Base-by-base conservation (phyloP, 352 stramenopile genomes). In the Aphanomyces cochlioides region DNA sequence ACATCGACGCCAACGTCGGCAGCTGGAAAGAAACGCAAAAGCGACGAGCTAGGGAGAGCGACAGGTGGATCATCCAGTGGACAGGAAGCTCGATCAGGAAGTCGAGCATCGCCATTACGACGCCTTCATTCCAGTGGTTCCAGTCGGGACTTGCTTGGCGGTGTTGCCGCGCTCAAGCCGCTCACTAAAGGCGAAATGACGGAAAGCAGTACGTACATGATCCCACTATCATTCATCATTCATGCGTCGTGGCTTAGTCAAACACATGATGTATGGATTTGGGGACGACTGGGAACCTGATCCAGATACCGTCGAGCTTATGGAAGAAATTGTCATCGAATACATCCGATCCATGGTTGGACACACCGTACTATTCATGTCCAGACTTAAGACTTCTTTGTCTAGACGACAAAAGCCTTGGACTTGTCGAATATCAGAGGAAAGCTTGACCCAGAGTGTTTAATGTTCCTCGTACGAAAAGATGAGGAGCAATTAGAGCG, bases 231-330 rank as follows among this genome's bases (percentile, higher is more conserved):
- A 0, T 0, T 38, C 10, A 5, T 38, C 15, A 69, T 15, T 66
- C 47, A 56, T 39, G 15, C 39, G 39, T 41, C 60, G 15, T 41
- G 39, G 56, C 50, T 19, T 57, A 95, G 88, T 95, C 73, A 95
- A 94, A 58, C 83, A 93, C 68, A 95, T 95, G 88, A 89, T 95
- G 73, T 92, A 93, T 64, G 88, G 88, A 28, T 95, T 95, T 73
- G 88, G 88, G 0, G 88, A 95, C 56, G 84, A 88, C 56, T 66
- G 71, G 3, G 82, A 92, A 54, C 82, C 88, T 7, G 67, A 91
- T 40, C 77, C 82, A n/a, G 88, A 93, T 74, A 87, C 82, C 5
- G 81, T 82, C 1, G 77, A 89, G 68, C 78, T 93, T 47, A 95
- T 95, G 86, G 85, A 95, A 73, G 88, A 95, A 48, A 76, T 95